Evolutionary conservation across 257 asterid species (phyloP).

Genomic region (Capsicum pubescens): DNA sequence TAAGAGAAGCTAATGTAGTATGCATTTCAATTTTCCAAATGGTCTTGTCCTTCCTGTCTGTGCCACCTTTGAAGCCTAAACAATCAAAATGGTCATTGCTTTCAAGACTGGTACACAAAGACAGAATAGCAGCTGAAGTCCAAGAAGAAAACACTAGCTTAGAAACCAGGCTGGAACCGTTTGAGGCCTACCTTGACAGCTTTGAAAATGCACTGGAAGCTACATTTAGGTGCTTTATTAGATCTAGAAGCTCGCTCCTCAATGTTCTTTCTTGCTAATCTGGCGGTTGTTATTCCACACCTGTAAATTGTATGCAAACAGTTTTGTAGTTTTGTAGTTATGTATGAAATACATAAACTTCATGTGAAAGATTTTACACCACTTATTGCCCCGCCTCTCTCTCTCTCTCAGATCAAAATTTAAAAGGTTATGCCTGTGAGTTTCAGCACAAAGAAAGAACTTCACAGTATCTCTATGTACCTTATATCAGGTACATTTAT

Average conservation of each 20-base stretch:
- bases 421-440: not conserved
- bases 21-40: conserved; percentile 40
- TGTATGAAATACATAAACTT: conserved; percentile 8
- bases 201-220: conserved; percentile 22
- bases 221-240: conserved; percentile 30
- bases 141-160: conserved; percentile 28
- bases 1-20: conserved; percentile 38
- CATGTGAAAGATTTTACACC: conserved; percentile 25
- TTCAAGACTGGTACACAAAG: conserved; percentile 40
- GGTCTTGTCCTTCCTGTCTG: conserved; percentile 34
- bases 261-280: conserved; percentile 29
- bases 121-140: conserved; percentile 34
- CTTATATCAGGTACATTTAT: not conserved
- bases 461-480: not conserved
- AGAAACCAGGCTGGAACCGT: conserved; percentile 29
- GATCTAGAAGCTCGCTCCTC: conserved; percentile 27
- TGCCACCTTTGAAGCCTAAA: conserved; percentile 35
- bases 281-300: not conserved
- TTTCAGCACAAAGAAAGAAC: not conserved
- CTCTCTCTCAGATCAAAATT: not conserved
- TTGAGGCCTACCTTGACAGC: conserved; percentile 2
- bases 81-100: conserved; percentile 44
- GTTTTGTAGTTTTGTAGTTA: conserved; percentile 24
- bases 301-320: conserved; percentile 19
- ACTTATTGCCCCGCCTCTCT: not conserved